A percentile compares a stretch with the other conserved stretches of the same genome.
Evolutionary conservation across 768 basidiomycete genomes (phyloP).

Genomic region (Trametes coccinea): DNA sequence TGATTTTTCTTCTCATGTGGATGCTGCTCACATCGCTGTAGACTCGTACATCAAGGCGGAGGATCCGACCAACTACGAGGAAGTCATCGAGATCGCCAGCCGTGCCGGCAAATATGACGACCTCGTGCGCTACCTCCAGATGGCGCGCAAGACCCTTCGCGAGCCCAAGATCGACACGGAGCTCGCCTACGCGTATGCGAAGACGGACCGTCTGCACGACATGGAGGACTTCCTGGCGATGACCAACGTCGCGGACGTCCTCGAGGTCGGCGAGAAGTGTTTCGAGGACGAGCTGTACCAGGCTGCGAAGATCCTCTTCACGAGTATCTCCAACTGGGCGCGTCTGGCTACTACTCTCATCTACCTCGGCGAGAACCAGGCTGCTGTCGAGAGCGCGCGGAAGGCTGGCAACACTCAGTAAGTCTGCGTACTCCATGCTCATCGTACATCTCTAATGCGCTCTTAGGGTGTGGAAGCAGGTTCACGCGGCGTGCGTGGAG

Average conservation of each 20-base stretch:
- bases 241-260: constrained; percentile 97
- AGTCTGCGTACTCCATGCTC: constrained; percentile 29
- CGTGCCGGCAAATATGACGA: constrained; percentile 93
- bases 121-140: constrained; percentile 95
- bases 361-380: constrained; percentile 96
- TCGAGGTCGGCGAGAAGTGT: constrained; percentile 98
- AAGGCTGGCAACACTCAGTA: constrained; percentile 99
- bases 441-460: neutral
- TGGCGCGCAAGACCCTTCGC: constrained; percentile 95
- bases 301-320: constrained; percentile 93
- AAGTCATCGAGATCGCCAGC: constrained; percentile 94
- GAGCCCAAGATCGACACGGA: constrained; percentile 99
- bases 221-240: constrained; percentile 99
- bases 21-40: constrained; percentile 27
- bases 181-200: constrained; percentile 96
- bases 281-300: constrained; percentile 98
- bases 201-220: constrained; percentile 95
- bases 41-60: constrained; percentile 98
- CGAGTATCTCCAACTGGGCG: constrained; percentile 98
- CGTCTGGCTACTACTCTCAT: constrained; percentile 96
- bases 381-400: constrained; percentile 97
- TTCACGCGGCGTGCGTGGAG: constrained; percentile 97
- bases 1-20: neutral
- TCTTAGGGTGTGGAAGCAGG: constrained; percentile 97
- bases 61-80: constrained; percentile 89